A percentile compares a stretch with the other conserved stretches of the same genome.
These are phyloP conservation scores for Excoecaria agallocha DNA, from an alignment of 345 rosid genomes.

Conservation along the genomic window DNA sequence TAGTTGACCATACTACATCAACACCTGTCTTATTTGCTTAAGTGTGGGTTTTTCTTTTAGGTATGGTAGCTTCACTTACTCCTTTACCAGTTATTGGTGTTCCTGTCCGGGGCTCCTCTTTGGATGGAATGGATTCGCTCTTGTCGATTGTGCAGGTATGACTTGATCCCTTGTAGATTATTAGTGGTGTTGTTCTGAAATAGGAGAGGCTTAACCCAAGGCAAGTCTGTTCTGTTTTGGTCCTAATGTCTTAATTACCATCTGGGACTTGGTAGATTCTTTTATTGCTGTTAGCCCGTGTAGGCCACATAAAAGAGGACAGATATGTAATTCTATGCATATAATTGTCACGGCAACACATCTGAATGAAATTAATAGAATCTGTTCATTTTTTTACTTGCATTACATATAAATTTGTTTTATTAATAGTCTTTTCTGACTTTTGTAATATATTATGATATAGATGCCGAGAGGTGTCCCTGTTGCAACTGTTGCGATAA, in stretches of 20 bases:
- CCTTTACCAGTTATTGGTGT: conserved; percentile 91
- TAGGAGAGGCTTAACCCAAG: neutral
- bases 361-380: neutral
- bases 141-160: conserved; percentile 92
- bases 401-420: neutral
- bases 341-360: neutral
- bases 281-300: neutral
- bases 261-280: neutral
- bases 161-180: neutral
- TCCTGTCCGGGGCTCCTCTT: conserved; percentile 76
- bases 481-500: conserved; percentile 87
- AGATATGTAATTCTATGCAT: too few species aligned
- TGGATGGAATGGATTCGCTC: conserved; percentile 92
- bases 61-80: conserved; percentile 95
- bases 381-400: neutral
- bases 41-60: conserved; percentile 34
- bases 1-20: neutral
- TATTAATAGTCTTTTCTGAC: neutral
- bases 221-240: neutral
- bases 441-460: neutral
- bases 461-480: conserved; percentile 99
- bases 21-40: neutral
- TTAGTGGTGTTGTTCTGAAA: neutral
- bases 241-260: neutral
- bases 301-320: neutral